Evolutionary conservation across 805 yeast species (phyloP), one percentile per base, ranked within the genome.

Genomic region (Pichia deserticola): DNA sequence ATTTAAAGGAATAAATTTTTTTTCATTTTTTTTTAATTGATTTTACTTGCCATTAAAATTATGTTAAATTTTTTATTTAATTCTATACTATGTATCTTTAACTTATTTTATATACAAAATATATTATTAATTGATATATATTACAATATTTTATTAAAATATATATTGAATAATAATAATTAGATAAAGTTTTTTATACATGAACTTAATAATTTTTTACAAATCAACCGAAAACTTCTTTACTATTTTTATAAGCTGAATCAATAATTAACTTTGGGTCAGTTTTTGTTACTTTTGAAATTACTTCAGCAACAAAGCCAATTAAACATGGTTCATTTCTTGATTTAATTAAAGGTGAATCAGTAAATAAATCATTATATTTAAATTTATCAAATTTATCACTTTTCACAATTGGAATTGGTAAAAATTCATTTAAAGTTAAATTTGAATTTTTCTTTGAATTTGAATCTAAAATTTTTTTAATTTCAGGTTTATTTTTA

Each of bases 291-390:
- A 84, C 60, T 13, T 72, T 75, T 2, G 86, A 75, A 38, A 86
- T 70, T 3, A 82, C 81, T 51, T 77, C 79, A 1, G 95, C 97
- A 0, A 89, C 89, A 50, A 81, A 79, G 3, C 89, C 88, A 48
- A 93, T 80, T 41, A 79, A 76, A 45, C 95, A 89, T 0, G 99
- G 99, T 65, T 93, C 99, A 64, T 93, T 89, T 60, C 99, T 75
- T 0, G 92, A 84, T 55, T 85, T 85, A 40, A 93, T 77, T 72
- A 88, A 55, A 4, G 82, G 81, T 15, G 62, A 46, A 27, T 56
- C 56, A 0, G 68, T 60, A 41, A 63, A 60, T 11, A 60, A 59
- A 2, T 72, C 70, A 2, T 36, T 33, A 20, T 46, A 33, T 25
- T 48, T 15, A 44, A 62, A 66, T 47, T 72, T 70, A 29, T 58